Evolutionary conservation across 116 monocot species (phyloP), one percentile per base, ranked within the genome.

Genomic region (Papilionanthe hybrid): DNA sequence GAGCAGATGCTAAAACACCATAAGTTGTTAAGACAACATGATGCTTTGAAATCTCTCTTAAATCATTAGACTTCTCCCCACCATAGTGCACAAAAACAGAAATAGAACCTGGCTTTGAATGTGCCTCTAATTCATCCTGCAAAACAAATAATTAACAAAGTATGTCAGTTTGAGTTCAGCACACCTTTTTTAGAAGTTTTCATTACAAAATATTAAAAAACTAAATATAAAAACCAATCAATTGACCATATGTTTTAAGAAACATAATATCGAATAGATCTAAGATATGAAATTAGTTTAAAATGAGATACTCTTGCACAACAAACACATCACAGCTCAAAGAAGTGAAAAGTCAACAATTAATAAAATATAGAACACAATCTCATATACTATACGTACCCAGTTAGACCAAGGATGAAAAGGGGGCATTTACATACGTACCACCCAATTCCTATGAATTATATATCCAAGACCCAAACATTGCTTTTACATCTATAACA

Each of bases 31-130:
- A 82, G 71, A 96, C 93, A 27, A 96, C 90, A 87, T 91, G 78
- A 82, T 88, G 75, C 37, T 80, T 81, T 76, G 88, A 73, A 63
- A 96, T 86, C 22, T 87, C 78, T 83, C 60, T 82, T 1, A 87
- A 84, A 65, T 89, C 87, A 81, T 75, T 82, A 23, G 90, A 90
- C 81, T 81, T 93, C 27, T 91, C 93, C 44, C 93, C 91, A 27
- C 96, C 96, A 55, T 96, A 96, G 76, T 93, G 88, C n/a, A 96
- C 87, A 86, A 93, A 96, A 47, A 96, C 80, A 43, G 96, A 90
- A 78, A 93, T 77, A 0, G 90, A 67, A 37, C 91, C 96, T 57
- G 85, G 86, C 55, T 81, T 43, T 41, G 91, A 91, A 87, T 96
- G 93, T 23, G 84, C 79, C 75, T 93, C 96, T 11, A 96, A 74